A percentile compares a stretch with the other conserved stretches of the same genome.
These are phyloP conservation scores for Aspergillus caelatus DNA, from an alignment of 2,329 filamentous ascomycete species.

Conservation along the genomic window DNA sequence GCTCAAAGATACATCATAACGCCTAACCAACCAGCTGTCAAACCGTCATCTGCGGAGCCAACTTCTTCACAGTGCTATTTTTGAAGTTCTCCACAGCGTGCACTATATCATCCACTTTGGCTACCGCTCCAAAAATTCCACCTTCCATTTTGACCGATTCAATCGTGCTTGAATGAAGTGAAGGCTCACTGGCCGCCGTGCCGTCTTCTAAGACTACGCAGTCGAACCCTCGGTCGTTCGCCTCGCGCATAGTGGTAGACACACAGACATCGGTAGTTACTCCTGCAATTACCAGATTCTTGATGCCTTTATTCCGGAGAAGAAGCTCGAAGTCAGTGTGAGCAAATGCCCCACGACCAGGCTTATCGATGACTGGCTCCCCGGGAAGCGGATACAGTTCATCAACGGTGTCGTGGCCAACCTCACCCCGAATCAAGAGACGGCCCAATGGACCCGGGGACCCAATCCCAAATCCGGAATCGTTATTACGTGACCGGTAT, in stretches of 20 bases:
- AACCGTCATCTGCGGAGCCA: slow-evolving; percentile 43
- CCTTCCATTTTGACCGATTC: slow-evolving; percentile 52
- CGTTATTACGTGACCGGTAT: slow-evolving; percentile 57
- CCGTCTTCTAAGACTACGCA: slow-evolving; percentile 56
- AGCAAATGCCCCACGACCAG: slow-evolving; percentile 56
- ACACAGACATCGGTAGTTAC: slow-evolving; percentile 62
- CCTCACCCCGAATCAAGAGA: slow-evolving; percentile 61
- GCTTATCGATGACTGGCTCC: slow-evolving; percentile 59
- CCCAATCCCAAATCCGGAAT: slow-evolving; percentile 54
- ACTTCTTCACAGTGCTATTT: slow-evolving; percentile 43
- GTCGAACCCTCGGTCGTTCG: slow-evolving; percentile 59
- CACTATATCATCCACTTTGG: slow-evolving; percentile 43
- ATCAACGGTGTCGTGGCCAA: slow-evolving; percentile 59
- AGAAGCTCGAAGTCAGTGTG: slow-evolving; percentile 58
- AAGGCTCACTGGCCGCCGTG: slow-evolving; percentile 45
- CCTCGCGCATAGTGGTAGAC: slow-evolving; percentile 58
- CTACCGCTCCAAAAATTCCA: slow-evolving; percentile 48
- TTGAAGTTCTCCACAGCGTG: slow-evolving; percentile 48
- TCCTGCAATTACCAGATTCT: slow-evolving; percentile 56
- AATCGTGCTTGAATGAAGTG: slow-evolving; percentile 45
- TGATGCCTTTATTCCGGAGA: slow-evolving; percentile 54
- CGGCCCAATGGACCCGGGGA: slow-evolving; percentile 58
- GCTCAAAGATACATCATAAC: not conserved
- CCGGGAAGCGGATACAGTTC: slow-evolving; percentile 54
- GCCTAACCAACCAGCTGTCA: slow-evolving; percentile 13